phyloP scores from a whole-genome alignment of 257 asterid genomes.

The Petunia secreta region DNA sequence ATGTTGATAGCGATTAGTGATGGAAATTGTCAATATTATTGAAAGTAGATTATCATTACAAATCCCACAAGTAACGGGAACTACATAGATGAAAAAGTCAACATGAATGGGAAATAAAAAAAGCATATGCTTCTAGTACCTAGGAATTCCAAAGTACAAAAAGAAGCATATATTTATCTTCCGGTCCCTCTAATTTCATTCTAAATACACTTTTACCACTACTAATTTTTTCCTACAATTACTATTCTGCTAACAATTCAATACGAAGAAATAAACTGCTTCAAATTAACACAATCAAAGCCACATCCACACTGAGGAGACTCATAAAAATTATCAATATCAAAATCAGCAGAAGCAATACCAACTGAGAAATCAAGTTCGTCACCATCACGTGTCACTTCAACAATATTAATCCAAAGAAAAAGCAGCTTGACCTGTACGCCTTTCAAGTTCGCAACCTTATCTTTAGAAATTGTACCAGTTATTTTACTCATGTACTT shows the following conservation, averaged over 20 bases:
- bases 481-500: constrained; percentile 39
- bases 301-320: constrained; percentile 68
- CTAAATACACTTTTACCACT: not conserved
- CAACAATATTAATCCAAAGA: constrained; percentile 51
- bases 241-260: not conserved
- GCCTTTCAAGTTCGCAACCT: constrained; percentile 43
- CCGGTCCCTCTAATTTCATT: not conserved
- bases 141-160: not conserved
- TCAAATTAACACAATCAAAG: constrained; percentile 37
- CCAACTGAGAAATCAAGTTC: constrained; percentile 55
- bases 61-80: not conserved
- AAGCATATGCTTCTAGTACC: too few species aligned
- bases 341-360: constrained; percentile 43
- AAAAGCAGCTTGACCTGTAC: constrained; percentile 49
- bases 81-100: not conserved
- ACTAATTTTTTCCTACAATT: not conserved
- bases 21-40: too few species aligned
- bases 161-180: constrained; percentile 15
- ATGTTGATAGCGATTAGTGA: too few species aligned
- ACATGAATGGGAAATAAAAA: too few species aligned
- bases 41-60: not conserved
- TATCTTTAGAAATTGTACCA: constrained; percentile 43
- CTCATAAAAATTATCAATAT: constrained; percentile 39
- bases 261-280: not conserved
- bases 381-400: constrained; percentile 39